Evolutionary conservation across 768 basidiomycete genomes (phyloP).

Genomic region (Psilocybe subaeruginosa): DNA sequence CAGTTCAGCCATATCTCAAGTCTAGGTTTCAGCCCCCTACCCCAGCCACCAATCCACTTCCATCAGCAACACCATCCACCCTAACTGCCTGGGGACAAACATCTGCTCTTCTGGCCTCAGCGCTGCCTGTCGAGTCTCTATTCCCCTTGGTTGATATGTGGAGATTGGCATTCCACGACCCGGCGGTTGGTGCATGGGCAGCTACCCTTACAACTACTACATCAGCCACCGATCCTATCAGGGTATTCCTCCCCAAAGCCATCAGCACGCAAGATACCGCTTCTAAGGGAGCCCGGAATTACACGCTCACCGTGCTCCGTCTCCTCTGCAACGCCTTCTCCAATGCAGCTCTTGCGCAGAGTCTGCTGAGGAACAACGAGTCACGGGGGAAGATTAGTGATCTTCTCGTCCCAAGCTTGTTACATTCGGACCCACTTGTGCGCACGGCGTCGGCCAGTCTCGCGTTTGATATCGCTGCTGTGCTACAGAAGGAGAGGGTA

Average conservation of each 20-base stretch:
- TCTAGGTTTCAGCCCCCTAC: constrained; percentile 45
- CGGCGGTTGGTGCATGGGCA: constrained; percentile 54
- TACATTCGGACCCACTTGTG: constrained; percentile 69
- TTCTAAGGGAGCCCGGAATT: constrained; percentile 49
- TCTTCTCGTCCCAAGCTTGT: constrained; percentile 65
- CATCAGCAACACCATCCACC: constrained; percentile 37
- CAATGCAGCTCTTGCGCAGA: constrained; percentile 44
- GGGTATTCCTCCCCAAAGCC: constrained; percentile 49
- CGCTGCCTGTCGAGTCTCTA: constrained; percentile 55
- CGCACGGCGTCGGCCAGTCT: constrained; percentile 83
- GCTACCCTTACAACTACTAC: constrained; percentile 32
- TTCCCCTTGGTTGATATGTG: constrained; percentile 88
- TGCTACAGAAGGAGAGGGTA: constrained; percentile 64
- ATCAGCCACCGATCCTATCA: constrained; percentile 40
- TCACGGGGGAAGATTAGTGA: constrained; percentile 43
- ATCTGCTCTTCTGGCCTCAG: constrained; percentile 42
- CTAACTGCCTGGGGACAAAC: constrained; percentile 53
- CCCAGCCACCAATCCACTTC: constrained; percentile 18
- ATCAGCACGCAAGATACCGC: constrained; percentile 31
- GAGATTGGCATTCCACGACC: constrained; percentile 76
- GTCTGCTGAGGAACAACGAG: constrained; percentile 32
- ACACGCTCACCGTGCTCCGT: constrained; percentile 65
- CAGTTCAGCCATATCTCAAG: constrained; percentile 69
- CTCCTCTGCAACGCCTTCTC: constrained; percentile 73
- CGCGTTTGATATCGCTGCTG: constrained; percentile 73